phyloP scores from a whole-genome alignment of 2,329 filamentous ascomycete species.

The Fusarium newnesense region DNA sequence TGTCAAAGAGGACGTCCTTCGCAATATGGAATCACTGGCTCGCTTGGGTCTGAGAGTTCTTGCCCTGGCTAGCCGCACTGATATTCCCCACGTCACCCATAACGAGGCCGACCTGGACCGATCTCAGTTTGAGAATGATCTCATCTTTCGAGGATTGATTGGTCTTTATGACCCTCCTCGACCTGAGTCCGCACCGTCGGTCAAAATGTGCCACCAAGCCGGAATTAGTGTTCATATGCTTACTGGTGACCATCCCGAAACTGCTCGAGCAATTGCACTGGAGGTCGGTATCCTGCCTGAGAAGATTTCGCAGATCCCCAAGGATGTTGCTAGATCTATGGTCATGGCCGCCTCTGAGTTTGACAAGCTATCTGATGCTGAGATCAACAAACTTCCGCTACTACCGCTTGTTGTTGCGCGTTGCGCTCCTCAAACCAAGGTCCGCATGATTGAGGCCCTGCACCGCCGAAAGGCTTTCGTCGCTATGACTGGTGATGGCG shows the following conservation, averaged over 20 bases:
- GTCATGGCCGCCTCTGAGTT: constrained; percentile 75
- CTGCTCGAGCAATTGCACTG: constrained; percentile 70
- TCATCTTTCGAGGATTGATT: constrained; percentile 74
- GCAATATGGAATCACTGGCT: constrained; percentile 75
- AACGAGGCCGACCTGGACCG: constrained; percentile 60
- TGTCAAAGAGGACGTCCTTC: too few relatives aligned
- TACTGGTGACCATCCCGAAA: constrained; percentile 74
- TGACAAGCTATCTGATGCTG: constrained; percentile 70
- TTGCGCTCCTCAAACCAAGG: constrained; percentile 77
- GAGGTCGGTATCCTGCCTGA: constrained; percentile 71
- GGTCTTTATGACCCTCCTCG: constrained; percentile 79
- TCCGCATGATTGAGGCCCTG: too few relatives aligned
- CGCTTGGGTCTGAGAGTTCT: constrained; percentile 75
- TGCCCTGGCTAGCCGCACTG: constrained; percentile 66
- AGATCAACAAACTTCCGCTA: constrained; percentile 71
- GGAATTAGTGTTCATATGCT: constrained; percentile 75
- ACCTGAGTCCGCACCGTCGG: constrained; percentile 70
- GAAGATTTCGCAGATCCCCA: constrained; percentile 61
- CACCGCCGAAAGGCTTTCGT: constrained; percentile 70
- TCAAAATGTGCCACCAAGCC: constrained; percentile 67
- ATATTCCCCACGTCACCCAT: constrained; percentile 49
- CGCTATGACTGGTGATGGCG: constrained; percentile 78
- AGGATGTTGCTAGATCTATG: constrained; percentile 67
- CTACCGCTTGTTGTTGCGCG: constrained; percentile 75
- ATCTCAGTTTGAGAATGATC: constrained; percentile 66